Conservation (phyloP, 169 alveolate genomes). For the Plasmodium fragile region DNA sequence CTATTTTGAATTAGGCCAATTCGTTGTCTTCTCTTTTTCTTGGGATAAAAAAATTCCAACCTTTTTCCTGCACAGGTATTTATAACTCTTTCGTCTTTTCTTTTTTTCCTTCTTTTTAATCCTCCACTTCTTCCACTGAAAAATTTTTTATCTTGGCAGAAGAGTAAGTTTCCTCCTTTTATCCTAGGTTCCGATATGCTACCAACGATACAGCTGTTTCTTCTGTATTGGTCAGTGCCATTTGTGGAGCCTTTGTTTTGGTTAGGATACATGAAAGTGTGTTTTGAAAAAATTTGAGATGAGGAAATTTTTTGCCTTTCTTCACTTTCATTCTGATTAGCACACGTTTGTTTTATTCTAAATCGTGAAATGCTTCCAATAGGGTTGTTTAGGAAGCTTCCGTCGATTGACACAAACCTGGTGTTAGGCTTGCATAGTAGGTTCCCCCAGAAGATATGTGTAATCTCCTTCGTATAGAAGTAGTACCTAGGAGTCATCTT, state of each 20-base stretch:
- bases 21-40: constrained; percentile 78
- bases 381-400: background rate
- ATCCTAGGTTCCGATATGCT: background rate
- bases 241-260: background rate
- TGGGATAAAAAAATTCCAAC: constrained; percentile 84
- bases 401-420: background rate
- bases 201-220: background rate
- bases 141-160: constrained; percentile 19
- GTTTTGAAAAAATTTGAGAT: background rate
- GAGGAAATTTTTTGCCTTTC: background rate
- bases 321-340: background rate
- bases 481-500: constrained; percentile 56
- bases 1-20: constrained; percentile 83
- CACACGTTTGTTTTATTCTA: background rate
- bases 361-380: background rate
- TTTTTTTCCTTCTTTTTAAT: constrained; percentile 80
- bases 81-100: constrained; percentile 79
- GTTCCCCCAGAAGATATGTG: constrained; percentile 23
- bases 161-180: background rate
- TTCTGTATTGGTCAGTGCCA: background rate
- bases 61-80: constrained; percentile 81
- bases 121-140: constrained; percentile 86
- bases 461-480: background rate
- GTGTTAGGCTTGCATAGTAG: background rate
- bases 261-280: background rate